Evolutionary conservation across 2,329 filamentous ascomycete genomes (phyloP).

Genomic region (Fusarium lyarnte): DNA sequence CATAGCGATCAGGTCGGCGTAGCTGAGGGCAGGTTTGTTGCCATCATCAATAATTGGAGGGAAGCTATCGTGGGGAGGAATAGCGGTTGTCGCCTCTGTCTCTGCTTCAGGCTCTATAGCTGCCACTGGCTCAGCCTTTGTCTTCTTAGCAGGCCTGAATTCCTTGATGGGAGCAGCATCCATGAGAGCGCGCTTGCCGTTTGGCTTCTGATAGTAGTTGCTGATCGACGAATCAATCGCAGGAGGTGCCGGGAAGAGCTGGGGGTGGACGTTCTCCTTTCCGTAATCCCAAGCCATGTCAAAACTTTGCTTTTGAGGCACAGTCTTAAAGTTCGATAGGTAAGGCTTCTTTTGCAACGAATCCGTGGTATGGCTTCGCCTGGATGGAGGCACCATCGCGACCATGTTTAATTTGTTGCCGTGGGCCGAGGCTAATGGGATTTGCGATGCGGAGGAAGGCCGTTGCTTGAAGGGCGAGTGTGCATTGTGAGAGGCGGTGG

Average conservation of each 20-base stretch:
- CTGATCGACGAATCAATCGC: conserved; percentile 62
- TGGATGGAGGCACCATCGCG: conserved; percentile 71
- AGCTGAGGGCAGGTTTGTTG: conserved; percentile 89
- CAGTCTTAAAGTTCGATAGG: conserved; percentile 68
- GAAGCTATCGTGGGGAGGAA: conserved; percentile 83
- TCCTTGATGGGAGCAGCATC: conserved; percentile 80
- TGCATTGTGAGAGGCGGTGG: conserved; percentile 60
- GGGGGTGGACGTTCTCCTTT: conserved; percentile 67
- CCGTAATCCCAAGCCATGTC: conserved; percentile 54
- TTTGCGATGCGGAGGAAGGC: conserved; percentile 68
- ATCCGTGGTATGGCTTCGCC: conserved; percentile 67
- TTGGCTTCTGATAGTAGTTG: conserved; percentile 62
- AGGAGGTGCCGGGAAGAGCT: conserved; percentile 59
- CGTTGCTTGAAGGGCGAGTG: conserved; percentile 76
- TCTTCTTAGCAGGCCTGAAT: conserved; percentile 72
- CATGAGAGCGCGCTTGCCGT: conserved; percentile 70
- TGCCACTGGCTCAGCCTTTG: conserved; percentile 63
- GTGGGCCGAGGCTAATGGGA: conserved; percentile 63
- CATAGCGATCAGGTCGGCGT: conserved; percentile 96
- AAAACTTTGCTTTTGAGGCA: conserved; percentile 61
- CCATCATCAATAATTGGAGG: conserved; percentile 85
- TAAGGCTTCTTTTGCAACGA: conserved; percentile 74
- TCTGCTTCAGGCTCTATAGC: not conserved
- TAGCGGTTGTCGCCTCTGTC: conserved; percentile 1
- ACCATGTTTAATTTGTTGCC: conserved; percentile 73